phyloP scores from a whole-genome alignment of 768 basidiomycete genomes.

The Steccherinum ochraceum region DNA sequence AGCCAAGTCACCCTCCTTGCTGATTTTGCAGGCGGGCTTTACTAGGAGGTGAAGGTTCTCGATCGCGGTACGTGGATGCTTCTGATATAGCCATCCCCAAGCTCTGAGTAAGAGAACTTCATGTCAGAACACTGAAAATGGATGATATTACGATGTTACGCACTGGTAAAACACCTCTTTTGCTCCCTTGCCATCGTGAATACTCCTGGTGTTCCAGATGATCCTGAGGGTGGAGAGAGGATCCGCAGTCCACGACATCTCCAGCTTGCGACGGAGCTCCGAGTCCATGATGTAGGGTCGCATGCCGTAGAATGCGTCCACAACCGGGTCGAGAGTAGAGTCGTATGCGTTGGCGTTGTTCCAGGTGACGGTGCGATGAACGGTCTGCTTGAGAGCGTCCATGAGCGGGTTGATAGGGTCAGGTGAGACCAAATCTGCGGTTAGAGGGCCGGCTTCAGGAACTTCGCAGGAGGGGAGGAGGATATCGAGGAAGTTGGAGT shows the following conservation, averaged over 20 bases:
- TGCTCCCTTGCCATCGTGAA: slow-evolving; percentile 63
- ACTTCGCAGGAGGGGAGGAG: slow-evolving; percentile 36
- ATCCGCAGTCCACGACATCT: slow-evolving; percentile 53
- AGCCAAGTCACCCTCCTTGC: slow-evolving; percentile 13
- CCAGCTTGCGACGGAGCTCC: slow-evolving; percentile 31
- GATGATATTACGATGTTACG: slow-evolving; percentile 7
- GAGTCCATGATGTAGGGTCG: slow-evolving; percentile 16
- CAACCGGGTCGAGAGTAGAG: slow-evolving; percentile 43
- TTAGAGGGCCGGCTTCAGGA: neutral
- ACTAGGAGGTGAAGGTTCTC: slow-evolving; percentile 50
- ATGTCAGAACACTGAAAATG: neutral
- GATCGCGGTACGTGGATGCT: slow-evolving; percentile 68
- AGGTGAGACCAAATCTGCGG: neutral
- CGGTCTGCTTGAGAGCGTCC: slow-evolving; percentile 38
- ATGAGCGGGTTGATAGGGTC: slow-evolving; percentile 43
- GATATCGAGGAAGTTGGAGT: slow-evolving; percentile 48
- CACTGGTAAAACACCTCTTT: slow-evolving; percentile 56
- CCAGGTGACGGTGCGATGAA: slow-evolving; percentile 40
- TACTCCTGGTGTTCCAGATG: slow-evolving; percentile 64
- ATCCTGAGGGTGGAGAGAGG: slow-evolving; percentile 51
- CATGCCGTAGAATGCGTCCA: slow-evolving; percentile 54
- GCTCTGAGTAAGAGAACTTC: slow-evolving; percentile 25
- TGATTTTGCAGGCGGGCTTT: slow-evolving; percentile 40
- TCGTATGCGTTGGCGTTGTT: slow-evolving; percentile 46
- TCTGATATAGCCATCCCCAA: slow-evolving; percentile 62